phyloP scores from a whole-genome alignment of 306 rosid species.

The Prunus fruticosa region DNA sequence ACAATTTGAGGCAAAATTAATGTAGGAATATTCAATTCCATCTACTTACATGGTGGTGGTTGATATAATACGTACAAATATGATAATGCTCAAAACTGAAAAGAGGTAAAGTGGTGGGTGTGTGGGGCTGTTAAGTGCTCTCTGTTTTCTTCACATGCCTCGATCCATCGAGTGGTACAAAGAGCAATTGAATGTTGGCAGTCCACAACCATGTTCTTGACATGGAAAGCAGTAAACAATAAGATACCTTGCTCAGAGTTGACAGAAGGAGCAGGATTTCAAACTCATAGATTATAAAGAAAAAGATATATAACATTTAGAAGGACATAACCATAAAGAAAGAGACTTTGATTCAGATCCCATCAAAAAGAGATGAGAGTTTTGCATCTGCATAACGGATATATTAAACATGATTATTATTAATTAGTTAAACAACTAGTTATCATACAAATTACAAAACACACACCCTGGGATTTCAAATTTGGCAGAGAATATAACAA shows the following conservation, averaged over 20 bases:
- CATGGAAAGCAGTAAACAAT: neutral
- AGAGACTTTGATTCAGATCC: slow-evolving; percentile 1
- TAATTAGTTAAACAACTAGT: neutral
- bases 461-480: slow-evolving; percentile 1
- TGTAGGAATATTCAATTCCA: neutral
- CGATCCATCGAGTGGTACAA: neutral
- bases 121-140: neutral
- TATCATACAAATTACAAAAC: slow-evolving; percentile 15
- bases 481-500: neutral
- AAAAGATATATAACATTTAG: neutral
- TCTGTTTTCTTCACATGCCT: neutral
- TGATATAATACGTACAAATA: neutral
- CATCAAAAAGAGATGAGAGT: neutral
- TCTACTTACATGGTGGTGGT: neutral
- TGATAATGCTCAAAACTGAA: neutral
- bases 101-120: neutral
- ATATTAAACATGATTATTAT: slow-evolving; percentile 9
- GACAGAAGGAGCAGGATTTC: neutral
- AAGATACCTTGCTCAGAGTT: neutral
- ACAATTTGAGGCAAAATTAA: neutral
- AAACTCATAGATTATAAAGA: neutral
- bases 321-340: neutral
- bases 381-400: slow-evolving; percentile 14
- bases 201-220: neutral
- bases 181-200: neutral